phyloP scores from a whole-genome alignment of 78 protist species.

The Pigoraptor vietnamica region DNA sequence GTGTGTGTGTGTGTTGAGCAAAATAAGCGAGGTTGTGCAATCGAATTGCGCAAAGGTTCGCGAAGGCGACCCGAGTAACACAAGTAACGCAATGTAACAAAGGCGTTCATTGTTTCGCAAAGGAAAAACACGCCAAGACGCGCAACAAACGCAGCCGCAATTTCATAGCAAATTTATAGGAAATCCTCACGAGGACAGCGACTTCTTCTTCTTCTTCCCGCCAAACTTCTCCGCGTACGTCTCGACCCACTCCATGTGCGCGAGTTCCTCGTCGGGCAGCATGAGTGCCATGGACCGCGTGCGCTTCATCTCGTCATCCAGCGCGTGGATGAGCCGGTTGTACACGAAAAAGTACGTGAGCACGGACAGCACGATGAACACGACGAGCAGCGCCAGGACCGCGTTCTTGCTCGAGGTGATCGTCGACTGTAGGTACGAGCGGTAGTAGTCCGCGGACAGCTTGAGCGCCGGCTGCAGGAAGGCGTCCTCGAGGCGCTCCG shows the following conservation, averaged over 20 bases:
- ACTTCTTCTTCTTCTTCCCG: too few relatives aligned
- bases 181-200: too few relatives aligned
- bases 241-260: not conserved
- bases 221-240: not conserved
- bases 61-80: too few relatives aligned
- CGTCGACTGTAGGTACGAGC: not conserved
- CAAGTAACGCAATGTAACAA: too few relatives aligned
- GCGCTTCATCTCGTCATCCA: not conserved
- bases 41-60: too few relatives aligned
- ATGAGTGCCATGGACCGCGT: not conserved
- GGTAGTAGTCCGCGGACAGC: not conserved
- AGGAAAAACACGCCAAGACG: too few relatives aligned
- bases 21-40: too few relatives aligned
- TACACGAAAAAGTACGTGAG: not conserved
- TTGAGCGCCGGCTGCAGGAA: not conserved
- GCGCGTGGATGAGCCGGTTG: not conserved
- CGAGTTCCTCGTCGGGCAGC: not conserved
- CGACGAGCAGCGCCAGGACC: not conserved
- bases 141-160: too few relatives aligned
- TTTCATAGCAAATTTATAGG: too few relatives aligned
- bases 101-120: too few relatives aligned
- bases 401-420: not conserved
- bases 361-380: not conserved
- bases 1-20: not conserved
- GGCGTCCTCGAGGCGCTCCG: not conserved